Evolutionary conservation across 2,329 filamentous ascomycete species (phyloP), one percentile per base, ranked within the genome.

Genomic region (Cladosporium sp.): DNA sequence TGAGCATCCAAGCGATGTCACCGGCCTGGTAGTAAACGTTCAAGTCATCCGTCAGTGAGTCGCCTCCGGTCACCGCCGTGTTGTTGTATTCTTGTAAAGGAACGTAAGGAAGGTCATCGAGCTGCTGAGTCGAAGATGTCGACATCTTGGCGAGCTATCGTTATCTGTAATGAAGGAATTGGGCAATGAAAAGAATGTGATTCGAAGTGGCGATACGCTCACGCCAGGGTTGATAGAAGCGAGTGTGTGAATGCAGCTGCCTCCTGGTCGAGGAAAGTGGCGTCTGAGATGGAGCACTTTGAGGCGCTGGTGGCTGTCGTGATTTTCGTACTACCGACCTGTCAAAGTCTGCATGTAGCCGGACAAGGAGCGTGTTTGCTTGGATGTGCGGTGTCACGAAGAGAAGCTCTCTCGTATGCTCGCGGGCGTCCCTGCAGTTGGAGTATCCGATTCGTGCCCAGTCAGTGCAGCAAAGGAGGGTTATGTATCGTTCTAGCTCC

Each of bases 1-100:
- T 82, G 62, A 90, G 76, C 65, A 95, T 81, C 85, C 88, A 96
- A 51, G 85, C 82, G 64, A 95, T 83, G 72, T 95, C 83, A 64
- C 89, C 90, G 53, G 84, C 79, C 85, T 92, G 80, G 73, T 95
- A 96, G 71, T 82, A 95, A 61, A 91, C 73, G 70, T 96, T 96
- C 59, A 95, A 78, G 69, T 96, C 81, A 57, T 87, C 73, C 1
- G 73, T 73, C 53, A 83, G 70, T 20, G 86, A 77, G 72, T 83
- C 72, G 73, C 87, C 87, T 57, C 88, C 87, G 7, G 79, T 82
- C 18, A 73, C 68, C 30, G 72, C 72, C 15, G 83, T 83, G 63
- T 80, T 80, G 72, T 89, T 88, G 71, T 84, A 88, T 18, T 78
- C 72, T 34, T 79, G 67, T 56, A 70, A 64, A 3, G 59, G 54